Evolutionary conservation across 2,329 filamentous ascomycete genomes (phyloP), one percentile per base, ranked within the genome.

Genomic region (Cladosporium sp.): DNA sequence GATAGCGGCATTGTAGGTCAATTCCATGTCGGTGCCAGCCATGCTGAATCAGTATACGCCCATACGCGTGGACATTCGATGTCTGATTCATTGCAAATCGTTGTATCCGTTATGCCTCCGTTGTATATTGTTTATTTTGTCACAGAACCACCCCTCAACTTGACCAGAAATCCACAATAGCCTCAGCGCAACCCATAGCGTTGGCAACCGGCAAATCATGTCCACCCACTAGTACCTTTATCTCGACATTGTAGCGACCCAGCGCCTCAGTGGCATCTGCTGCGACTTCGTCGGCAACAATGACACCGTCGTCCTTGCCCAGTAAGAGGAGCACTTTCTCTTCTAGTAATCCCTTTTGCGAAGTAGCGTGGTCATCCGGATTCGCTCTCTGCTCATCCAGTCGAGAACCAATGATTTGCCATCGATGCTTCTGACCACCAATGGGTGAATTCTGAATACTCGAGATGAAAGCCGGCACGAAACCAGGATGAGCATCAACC

Each of bases 361-460:
- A 27, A 7, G 32, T 32, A 8, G 15, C 33, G 8, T 35, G 13
- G 13, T 56, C 56, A n/a, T 53, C 58, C 59, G 57, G 16, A 13
- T 50, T 56, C 15, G 56, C 43, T 39, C 69, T 72, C 56, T 75
- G 68, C 39, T 63, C 62, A 9, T 68, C 66, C 15, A 86, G 69
- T 30, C 76, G 64, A 12, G 67, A 61, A 0, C 78, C 75, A 27
- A 90, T 71, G 1, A 72, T 67, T 19, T 63, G 63, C 86, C 86
- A 92, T 36, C 80, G 73, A 32, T 74, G 72, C 49, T 82, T 76
- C 55, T 85, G 78, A 11, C 77, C 76, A 54, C 84, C 80, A 18
- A 91, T 81, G 0, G 87, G 88, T 2, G 83, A 84, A 59, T 85
- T 69, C 16, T 82, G 76, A 57, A 92, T 84, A 25, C 79, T 82